phyloP scores from a whole-genome alignment of 2,329 filamentous ascomycete genomes.

The Scleromitrula shiraiana region DNA sequence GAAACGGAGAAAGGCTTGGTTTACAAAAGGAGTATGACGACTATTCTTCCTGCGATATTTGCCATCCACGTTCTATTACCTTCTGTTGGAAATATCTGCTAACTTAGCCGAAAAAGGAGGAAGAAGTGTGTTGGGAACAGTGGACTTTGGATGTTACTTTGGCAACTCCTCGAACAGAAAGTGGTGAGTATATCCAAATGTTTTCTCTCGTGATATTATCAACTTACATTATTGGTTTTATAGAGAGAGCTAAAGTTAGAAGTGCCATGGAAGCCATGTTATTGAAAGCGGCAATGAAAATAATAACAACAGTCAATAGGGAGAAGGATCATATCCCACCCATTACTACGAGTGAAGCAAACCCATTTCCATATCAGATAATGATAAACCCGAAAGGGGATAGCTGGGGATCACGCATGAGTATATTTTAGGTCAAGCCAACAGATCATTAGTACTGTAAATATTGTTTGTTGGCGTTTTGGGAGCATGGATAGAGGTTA shows the following conservation, averaged over 20 bases:
- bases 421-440: constrained; percentile 38
- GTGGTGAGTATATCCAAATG: constrained; percentile 47
- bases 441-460: constrained; percentile 14
- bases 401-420: constrained; percentile 72
- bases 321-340: constrained; percentile 96
- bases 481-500: constrained; percentile 17
- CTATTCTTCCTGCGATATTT: not conserved
- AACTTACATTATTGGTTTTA: not conserved
- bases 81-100: constrained; percentile 1
- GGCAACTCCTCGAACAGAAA: constrained; percentile 80
- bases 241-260: constrained; percentile 81
- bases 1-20: constrained; percentile 75
- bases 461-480: constrained; percentile 8
- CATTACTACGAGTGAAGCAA: constrained; percentile 83
- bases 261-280: constrained; percentile 87
- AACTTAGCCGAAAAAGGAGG: constrained; percentile 4
- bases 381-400: constrained; percentile 76
- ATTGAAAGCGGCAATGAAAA: constrained; percentile 80
- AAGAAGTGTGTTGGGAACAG: constrained; percentile 69
- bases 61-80: constrained; percentile 4
- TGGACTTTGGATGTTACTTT: constrained; percentile 95
- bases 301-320: constrained; percentile 75
- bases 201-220: constrained; percentile 2
- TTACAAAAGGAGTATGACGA: constrained; percentile 60
- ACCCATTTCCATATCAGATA: constrained; percentile 94